A percentile compares a stretch with the other conserved stretches of the same genome.
phyloP scores from a whole-genome alignment of 257 asterid genomes.

The Solanum chilense region DNA sequence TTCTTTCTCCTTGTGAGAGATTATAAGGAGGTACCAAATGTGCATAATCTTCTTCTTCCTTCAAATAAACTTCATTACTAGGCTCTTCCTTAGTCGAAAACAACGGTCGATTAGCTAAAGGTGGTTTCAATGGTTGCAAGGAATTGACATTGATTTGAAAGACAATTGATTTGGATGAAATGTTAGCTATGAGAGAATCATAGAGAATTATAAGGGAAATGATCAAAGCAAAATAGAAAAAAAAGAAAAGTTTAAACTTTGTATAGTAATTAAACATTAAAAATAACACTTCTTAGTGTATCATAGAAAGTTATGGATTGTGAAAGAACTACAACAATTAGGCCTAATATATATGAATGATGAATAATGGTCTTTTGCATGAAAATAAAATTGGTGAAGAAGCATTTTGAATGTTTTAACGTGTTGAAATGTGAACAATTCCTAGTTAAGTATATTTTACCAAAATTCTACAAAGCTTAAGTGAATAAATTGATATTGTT shows the following conservation, averaged over 20 bases:
- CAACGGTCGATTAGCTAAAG: not conserved
- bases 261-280: conserved; percentile 10
- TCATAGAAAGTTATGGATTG: not conserved
- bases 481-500: not conserved
- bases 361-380: not conserved
- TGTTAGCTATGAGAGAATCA: conserved; percentile 8
- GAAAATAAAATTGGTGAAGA: not conserved
- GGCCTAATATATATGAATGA: not conserved
- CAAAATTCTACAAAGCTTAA: not conserved
- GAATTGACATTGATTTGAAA: not conserved
- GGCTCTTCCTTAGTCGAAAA: not conserved
- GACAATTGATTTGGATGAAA: conserved; percentile 5
- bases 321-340: not conserved
- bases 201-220: conserved; percentile 17
- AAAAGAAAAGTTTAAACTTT: conserved; percentile 21
- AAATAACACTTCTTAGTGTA: not conserved
- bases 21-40: not conserved
- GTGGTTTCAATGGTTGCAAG: not conserved
- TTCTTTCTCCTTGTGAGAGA: not conserved
- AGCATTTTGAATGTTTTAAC: not conserved
- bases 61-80: conserved; percentile 3
- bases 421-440: not conserved
- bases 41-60: conserved; percentile 2
- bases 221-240: conserved; percentile 12
- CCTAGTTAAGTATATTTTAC: not conserved